Evolutionary conservation across 2,329 filamentous ascomycete species (phyloP).

Genomic region (Calonectria hawksworthii): DNA sequence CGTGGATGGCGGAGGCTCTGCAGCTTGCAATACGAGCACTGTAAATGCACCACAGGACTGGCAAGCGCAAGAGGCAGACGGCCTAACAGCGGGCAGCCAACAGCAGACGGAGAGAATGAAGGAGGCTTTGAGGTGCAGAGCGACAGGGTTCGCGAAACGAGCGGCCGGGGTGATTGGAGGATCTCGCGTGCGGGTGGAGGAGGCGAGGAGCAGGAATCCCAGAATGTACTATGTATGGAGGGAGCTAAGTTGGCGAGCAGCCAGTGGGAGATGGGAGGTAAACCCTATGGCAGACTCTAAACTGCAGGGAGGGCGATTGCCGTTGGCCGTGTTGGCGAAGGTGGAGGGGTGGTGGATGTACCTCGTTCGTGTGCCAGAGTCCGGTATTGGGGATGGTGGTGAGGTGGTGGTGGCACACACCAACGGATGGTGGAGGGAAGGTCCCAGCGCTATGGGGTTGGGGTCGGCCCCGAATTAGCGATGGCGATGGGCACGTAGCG

Average conservation of each 20-base stretch:
- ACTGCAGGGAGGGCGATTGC: neutral
- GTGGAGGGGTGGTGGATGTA: constrained; percentile 12
- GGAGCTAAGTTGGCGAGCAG: constrained; percentile 1
- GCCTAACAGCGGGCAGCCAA: constrained; percentile 1
- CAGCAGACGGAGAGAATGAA: constrained; percentile 38
- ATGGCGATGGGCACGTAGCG: constrained; percentile 3
- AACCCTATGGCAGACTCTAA: neutral
- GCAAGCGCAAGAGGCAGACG: constrained; percentile 34
- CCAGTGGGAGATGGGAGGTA: neutral
- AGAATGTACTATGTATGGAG: neutral
- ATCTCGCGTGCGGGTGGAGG: constrained; percentile 39
- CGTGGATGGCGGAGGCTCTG: constrained; percentile 42
- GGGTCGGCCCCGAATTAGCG: constrained; percentile 9
- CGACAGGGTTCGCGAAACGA: constrained; percentile 42
- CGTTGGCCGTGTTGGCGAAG: constrained; percentile 8
- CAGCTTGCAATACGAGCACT: constrained; percentile 29
- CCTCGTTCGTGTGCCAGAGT: constrained; percentile 4
- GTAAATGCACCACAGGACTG: constrained; percentile 23
- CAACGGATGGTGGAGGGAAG: constrained; percentile 11
- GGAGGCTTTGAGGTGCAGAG: constrained; percentile 40
- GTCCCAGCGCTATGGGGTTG: constrained; percentile 14
- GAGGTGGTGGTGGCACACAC: constrained; percentile 4
- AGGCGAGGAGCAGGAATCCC: constrained; percentile 33
- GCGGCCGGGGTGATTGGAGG: constrained; percentile 43
- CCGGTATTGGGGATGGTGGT: neutral